These are phyloP conservation scores for Fusarium aywerte DNA, from an alignment of 2,329 filamentous ascomycete genomes.

Conservation along the genomic window DNA sequence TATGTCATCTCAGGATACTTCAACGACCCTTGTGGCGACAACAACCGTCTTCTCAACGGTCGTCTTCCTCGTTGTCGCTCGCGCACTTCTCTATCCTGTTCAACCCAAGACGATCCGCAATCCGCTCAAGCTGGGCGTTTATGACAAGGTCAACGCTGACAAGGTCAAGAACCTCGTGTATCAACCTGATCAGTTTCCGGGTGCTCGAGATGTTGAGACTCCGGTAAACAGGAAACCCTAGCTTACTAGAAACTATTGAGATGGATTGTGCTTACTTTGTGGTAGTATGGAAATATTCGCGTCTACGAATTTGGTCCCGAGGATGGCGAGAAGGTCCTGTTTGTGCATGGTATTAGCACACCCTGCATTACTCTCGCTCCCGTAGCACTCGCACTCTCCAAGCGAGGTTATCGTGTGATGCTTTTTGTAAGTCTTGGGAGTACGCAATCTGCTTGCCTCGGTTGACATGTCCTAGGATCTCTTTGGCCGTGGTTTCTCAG, in stretches of 20 bases:
- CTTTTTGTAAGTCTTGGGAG: conserved; percentile 66
- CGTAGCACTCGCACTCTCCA: conserved; percentile 73
- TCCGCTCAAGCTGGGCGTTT: conserved; percentile 56
- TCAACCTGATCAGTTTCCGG: conserved; percentile 74
- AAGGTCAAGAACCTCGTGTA: conserved; percentile 62
- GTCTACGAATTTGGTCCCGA: conserved; percentile 87
- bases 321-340: conserved; percentile 76
- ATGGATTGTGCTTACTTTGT: conserved; percentile 14
- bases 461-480: conserved; percentile 62
- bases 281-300: conserved; percentile 75
- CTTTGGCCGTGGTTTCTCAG: conserved; percentile 75
- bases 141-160: conserved; percentile 49
- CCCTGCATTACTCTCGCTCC: conserved; percentile 78
- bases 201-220: conserved; percentile 76
- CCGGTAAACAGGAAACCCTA: conserved; percentile 59
- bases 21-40: conserved; percentile 50
- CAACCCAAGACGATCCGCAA: conserved; percentile 55
- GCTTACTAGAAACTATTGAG: neutral
- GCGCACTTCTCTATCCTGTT: conserved; percentile 54
- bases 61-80: conserved; percentile 51
- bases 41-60: conserved; percentile 57
- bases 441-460: conserved; percentile 11
- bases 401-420: conserved; percentile 80
- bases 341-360: conserved; percentile 87
- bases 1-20: conserved; percentile 29